phyloP scores from a whole-genome alignment of 2,329 filamentous ascomycete genomes.

The Aureobasidium sp. region DNA sequence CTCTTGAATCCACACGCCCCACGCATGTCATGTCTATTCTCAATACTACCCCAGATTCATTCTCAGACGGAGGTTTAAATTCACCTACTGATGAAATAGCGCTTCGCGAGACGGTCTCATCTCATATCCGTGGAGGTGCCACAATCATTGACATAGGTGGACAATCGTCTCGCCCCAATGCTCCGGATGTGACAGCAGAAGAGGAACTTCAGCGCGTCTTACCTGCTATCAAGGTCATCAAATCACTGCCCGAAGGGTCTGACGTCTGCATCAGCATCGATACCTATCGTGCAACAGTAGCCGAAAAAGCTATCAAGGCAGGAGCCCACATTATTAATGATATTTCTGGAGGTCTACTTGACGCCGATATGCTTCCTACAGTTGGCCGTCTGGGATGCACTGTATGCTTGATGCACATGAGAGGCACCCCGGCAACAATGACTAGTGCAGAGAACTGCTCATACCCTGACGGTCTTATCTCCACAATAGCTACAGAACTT shows the following conservation, averaged over 20 bases:
- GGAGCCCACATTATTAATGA: slow-evolving; percentile 95
- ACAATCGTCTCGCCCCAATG: slow-evolving; percentile 79
- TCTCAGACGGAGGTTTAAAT: slow-evolving; percentile 79
- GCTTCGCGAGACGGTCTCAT: slow-evolving; percentile 52
- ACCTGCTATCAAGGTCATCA: slow-evolving; percentile 69
- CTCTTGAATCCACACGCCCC: slow-evolving; percentile 47
- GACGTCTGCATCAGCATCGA: slow-evolving; percentile 77
- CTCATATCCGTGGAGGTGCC: slow-evolving; percentile 62
- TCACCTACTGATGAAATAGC: slow-evolving; percentile 37
- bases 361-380: slow-evolving; percentile 72
- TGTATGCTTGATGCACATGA: slow-evolving; percentile 88
- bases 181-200: slow-evolving; percentile 57
- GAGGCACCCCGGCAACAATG: slow-evolving; percentile 81
- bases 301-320: slow-evolving; percentile 63
- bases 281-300: slow-evolving; percentile 83
- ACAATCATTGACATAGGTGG: slow-evolving; percentile 89
- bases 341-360: slow-evolving; percentile 74
- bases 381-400: slow-evolving; percentile 72
- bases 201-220: slow-evolving; percentile 75
- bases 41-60: slow-evolving; percentile 92
- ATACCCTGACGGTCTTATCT: slow-evolving; percentile 63
- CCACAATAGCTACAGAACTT: slow-evolving; percentile 61
- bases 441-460: slow-evolving; percentile 44
- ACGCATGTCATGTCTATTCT: slow-evolving; percentile 90
- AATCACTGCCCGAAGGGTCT: slow-evolving; percentile 54